Conservation (phyloP, 2,329 filamentous ascomycete genomes). For the Setomelanomma holmii region DNA sequence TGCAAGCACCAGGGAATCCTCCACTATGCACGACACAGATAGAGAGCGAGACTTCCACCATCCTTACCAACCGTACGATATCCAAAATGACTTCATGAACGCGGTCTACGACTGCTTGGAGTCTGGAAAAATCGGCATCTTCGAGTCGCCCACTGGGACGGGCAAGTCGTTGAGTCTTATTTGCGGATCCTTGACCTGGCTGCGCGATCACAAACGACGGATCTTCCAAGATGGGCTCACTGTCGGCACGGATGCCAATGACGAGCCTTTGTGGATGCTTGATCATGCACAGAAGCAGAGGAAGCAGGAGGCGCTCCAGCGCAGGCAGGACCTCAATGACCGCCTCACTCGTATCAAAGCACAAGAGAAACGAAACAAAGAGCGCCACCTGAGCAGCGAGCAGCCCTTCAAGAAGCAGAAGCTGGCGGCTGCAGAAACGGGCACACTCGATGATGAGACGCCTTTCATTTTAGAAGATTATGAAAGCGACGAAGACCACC, state of each 20-base stretch:
- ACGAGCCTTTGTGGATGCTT: conserved; percentile 85
- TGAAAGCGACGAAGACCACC: conserved; percentile 66
- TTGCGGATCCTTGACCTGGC: conserved; percentile 87
- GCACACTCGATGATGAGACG: conserved; percentile 59
- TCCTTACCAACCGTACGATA: conserved; percentile 85
- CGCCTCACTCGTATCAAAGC: conserved; percentile 69
- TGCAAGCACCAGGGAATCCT: too few species aligned
- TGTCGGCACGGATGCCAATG: conserved; percentile 58
- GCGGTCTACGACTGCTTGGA: conserved; percentile 81
- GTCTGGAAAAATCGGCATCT: conserved; percentile 80
- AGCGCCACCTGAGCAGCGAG: conserved; percentile 59
- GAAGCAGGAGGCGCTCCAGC: conserved; percentile 68
- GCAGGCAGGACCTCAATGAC: conserved; percentile 76
- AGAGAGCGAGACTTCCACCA: conserved; percentile 73
- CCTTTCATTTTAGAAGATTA: conserved; percentile 81
- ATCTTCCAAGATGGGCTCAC: conserved; percentile 62
- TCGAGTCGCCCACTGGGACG: conserved; percentile 92
- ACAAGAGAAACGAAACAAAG: conserved; percentile 67
- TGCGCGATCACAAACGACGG: conserved; percentile 78
- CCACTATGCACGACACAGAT: conserved; percentile 23
- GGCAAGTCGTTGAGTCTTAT: conserved; percentile 93
- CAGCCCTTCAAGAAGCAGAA: conserved; percentile 55
- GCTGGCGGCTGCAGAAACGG: conserved; percentile 10
- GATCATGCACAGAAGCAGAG: conserved; percentile 76
- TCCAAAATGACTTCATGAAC: conserved; percentile 88